Evolutionary conservation across 805 yeast species (phyloP).

Genomic region (Candida nemodendra): DNA sequence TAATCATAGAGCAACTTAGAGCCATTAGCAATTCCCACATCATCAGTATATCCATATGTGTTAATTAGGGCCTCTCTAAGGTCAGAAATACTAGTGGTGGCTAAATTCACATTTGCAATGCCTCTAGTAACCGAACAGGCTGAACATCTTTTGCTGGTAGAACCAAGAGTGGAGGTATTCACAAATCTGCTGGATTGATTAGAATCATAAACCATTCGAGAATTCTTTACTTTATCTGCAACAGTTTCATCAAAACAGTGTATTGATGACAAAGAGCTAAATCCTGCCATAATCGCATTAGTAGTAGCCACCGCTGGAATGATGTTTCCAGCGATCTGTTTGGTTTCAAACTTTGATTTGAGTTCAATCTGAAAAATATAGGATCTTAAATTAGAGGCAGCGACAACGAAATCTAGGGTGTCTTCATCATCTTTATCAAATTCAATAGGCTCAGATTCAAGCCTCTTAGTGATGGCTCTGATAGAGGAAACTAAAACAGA

Average conservation of each 20-base stretch:
- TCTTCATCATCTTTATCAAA: conserved; percentile 97
- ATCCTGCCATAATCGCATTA: conserved; percentile 91
- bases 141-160: conserved; percentile 71
- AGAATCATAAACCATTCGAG: conserved; percentile 52
- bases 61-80: conserved; percentile 49
- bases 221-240: conserved; percentile 32
- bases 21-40: conserved; percentile 48
- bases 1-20: conserved; percentile 72
- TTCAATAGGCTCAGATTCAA: conserved; percentile 41
- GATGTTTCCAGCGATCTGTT: conserved; percentile 95
- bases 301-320: conserved; percentile 99
- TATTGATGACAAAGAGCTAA: conserved; percentile 73
- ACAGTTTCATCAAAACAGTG: conserved; percentile 38
- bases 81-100: conserved; percentile 41
- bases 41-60: conserved; percentile 55
- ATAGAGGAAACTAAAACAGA: conserved; percentile 54
- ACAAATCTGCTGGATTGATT: conserved; percentile 60
- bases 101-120: conserved; percentile 37
- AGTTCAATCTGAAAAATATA: conserved; percentile 64
- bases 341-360: conserved; percentile 80
- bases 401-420: conserved; percentile 81
- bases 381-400: conserved; percentile 81
- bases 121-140: conserved; percentile 62
- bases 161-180: conserved; percentile 57
- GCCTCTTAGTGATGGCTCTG: conserved; percentile 49